Conservation (phyloP, 352 stramenopile species). For the Globisporangium ultimum region DNA sequence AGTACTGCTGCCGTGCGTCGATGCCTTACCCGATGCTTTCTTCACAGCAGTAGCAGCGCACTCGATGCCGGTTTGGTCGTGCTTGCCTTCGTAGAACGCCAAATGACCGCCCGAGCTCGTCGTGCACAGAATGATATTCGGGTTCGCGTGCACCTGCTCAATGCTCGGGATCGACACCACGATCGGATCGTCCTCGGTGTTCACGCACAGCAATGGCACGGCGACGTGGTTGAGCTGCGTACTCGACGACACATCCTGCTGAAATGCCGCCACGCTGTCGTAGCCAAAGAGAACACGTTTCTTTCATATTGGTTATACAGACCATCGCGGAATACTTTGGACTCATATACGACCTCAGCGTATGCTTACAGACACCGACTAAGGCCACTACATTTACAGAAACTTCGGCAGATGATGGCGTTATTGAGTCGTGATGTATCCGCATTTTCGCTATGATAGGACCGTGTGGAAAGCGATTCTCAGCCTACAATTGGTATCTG, state of each 20-base stretch:
- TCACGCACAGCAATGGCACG: slow-evolving; percentile 70
- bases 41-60: not conserved
- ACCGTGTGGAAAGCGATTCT: too few relatives aligned
- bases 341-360: too few relatives aligned
- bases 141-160: slow-evolving; percentile 33
- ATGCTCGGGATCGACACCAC: slow-evolving; percentile 32
- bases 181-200: slow-evolving; percentile 61
- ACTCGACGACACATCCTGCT: slow-evolving; percentile 44
- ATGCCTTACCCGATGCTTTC: not conserved
- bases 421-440: too few relatives aligned
- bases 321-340: too few relatives aligned
- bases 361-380: too few relatives aligned
- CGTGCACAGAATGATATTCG: slow-evolving; percentile 59
- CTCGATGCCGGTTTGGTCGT: too few relatives aligned
- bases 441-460: too few relatives aligned
- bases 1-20: too few relatives aligned
- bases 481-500: too few relatives aligned
- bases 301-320: too few relatives aligned
- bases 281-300: slow-evolving; percentile 54
- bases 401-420: too few relatives aligned
- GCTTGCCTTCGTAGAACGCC: slow-evolving; percentile 48
- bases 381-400: too few relatives aligned
- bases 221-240: slow-evolving; percentile 31
- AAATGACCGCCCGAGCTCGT: slow-evolving; percentile 67
- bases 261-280: slow-evolving; percentile 54